Evolutionary conservation across 2,329 filamentous ascomycete genomes (phyloP), one percentile per base, ranked within the genome.

Genomic region (Keithomyces neogunnii): DNA sequence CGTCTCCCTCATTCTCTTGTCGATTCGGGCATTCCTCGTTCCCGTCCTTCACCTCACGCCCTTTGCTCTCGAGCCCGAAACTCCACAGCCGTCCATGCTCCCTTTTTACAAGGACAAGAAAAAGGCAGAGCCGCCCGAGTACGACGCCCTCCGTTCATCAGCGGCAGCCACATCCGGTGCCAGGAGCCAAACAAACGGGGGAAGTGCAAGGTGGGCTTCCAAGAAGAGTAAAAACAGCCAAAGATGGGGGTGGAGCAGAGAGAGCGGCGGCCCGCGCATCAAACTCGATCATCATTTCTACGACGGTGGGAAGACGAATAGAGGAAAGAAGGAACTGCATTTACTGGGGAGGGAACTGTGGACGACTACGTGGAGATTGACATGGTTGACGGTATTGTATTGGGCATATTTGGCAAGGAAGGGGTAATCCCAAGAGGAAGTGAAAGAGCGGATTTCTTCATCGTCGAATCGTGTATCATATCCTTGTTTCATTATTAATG

Each of bases 351-450:
- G 73, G 30, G 86, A 92, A 64, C 68, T 89, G 38, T 76, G 74
- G 67, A 76, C 73, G 7, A 84, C 79, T 44, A 60, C 84, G 19
- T 82, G 79, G 69, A 73, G 78, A 46, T 82, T 90, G 3, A 74
- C 73, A 5, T 81, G 78, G 74, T 77, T 87, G 65, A 81, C 80
- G 26, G 65, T 84, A 44, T 57, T 71, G 11, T 82, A 83, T 64
- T 93, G 87, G 74, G 73, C 73, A 32, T 88, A 82, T 69, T 68
- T 92, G 59, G 73, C 84, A 51, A 81, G 78, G 69, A 75, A 75
- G 61, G 84, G 84, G 56, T 88, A 47, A 53, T 19, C 19, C 19
- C 19, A 19, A 19, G 19, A 19, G 19, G 19, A 19, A 19, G 19
- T 19, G 1, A 38, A 44, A 6, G 2, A 44, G 6, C 30, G 40